phyloP scores from a whole-genome alignment of 108 stramenopile genomes.

The Aurantiochytrium sp. region DNA sequence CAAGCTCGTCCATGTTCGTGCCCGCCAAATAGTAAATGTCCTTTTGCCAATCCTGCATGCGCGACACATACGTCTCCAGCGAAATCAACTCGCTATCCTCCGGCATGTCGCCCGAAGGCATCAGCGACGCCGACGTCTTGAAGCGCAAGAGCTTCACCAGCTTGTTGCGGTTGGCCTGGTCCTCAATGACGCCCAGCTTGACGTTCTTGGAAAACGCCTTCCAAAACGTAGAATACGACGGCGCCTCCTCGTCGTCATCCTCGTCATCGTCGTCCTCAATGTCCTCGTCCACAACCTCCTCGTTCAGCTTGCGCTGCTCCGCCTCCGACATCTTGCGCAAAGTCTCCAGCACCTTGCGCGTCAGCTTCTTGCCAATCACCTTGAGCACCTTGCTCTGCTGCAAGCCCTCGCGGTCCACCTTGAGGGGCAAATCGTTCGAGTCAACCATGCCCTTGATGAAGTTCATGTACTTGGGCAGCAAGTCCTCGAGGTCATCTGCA shows the following conservation, averaged over 20 bases:
- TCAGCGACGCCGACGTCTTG: constrained; percentile 58
- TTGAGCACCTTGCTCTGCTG: constrained; percentile 87
- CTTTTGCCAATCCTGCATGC: constrained; percentile 97
- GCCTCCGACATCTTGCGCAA: constrained; percentile 69
- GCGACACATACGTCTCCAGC: constrained; percentile 77
- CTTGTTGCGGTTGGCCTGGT: constrained; percentile 78
- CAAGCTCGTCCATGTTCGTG: constrained; percentile 64
- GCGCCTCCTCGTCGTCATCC: constrained; percentile 52
- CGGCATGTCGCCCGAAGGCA: constrained; percentile 53
- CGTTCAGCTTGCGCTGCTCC: not conserved
- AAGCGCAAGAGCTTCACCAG: constrained; percentile 87
- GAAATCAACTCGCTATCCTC: constrained; percentile 59
- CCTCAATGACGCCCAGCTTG: constrained; percentile 96
- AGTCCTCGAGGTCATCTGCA: constrained; percentile 87
- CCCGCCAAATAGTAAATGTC: constrained; percentile 92
- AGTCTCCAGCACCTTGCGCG: constrained; percentile 93
- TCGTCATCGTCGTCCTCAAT: constrained; percentile 53
- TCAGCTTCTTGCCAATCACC: constrained; percentile 99
- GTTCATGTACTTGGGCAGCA: constrained; percentile 85
- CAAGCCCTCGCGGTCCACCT: constrained; percentile 97
- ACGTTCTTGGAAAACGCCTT: constrained; percentile 78
- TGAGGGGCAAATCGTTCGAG: constrained; percentile 98
- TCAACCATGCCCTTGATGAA: constrained; percentile 97
- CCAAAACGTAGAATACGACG: constrained; percentile 87
- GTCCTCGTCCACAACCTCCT: constrained; percentile 31